Percentiles rank a stretch among this genome's conserved stretches.
phyloP scores from a whole-genome alignment of 2,329 filamentous ascomycete species.

The Fusarium succisae region DNA sequence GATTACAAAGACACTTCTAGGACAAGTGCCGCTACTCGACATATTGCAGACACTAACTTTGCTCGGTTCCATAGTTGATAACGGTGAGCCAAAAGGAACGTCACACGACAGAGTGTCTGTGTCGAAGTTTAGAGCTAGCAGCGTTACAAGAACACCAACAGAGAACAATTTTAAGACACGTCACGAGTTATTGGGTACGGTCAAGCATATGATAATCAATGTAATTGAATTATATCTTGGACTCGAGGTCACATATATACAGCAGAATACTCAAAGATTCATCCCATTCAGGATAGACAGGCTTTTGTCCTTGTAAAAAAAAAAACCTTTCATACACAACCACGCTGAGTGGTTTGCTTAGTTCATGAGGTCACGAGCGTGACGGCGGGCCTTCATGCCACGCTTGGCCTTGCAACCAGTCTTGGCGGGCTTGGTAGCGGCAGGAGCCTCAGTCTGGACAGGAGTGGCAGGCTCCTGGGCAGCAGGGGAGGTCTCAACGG shows the following conservation, averaged over 20 bases:
- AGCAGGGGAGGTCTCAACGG: constrained; percentile 2
- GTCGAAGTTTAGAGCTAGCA: neutral
- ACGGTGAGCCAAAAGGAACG: neutral
- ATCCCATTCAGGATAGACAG: constrained; percentile 18
- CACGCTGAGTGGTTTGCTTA: constrained; percentile 33
- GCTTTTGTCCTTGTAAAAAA: constrained; percentile 28
- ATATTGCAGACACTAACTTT: neutral
- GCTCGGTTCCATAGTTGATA: neutral
- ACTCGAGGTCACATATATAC: constrained; percentile 42
- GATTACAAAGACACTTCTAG: neutral
- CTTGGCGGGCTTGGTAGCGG: constrained; percentile 27
- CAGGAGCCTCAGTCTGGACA: constrained; percentile 20
- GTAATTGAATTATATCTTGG: constrained; percentile 25
- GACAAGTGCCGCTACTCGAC: neutral
- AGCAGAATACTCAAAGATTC: constrained; percentile 41
- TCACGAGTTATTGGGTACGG: too few relatives aligned
- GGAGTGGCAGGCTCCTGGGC: constrained; percentile 7
- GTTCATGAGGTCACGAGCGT: constrained; percentile 37
- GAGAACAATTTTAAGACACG: neutral
- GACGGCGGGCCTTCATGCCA: constrained; percentile 36
- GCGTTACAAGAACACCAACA: too few relatives aligned
- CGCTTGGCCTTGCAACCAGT: constrained; percentile 35
- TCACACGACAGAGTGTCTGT: neutral
- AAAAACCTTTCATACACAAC: constrained; percentile 17
- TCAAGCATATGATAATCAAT: neutral